Conservation (phyloP, 495 filamentous ascomycete species). For the Daldinia caldariorum region DNA sequence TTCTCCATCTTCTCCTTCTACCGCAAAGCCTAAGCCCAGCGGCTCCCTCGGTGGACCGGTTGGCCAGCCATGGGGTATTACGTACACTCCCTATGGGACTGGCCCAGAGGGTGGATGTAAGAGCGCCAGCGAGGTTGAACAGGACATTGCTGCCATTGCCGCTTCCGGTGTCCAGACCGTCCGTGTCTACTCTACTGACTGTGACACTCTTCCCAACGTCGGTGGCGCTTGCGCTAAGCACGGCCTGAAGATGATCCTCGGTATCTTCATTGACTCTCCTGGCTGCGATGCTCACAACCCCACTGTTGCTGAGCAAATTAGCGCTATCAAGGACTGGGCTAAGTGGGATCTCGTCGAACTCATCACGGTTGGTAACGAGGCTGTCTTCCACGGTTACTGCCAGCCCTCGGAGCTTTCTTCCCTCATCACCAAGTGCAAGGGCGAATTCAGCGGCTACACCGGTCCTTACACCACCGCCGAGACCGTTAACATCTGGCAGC, state of each 20-base stretch:
- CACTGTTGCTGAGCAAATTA: slow-evolving; percentile 71
- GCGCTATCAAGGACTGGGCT: slow-evolving; percentile 75
- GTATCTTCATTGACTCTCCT: slow-evolving; percentile 78
- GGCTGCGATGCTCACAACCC: slow-evolving; percentile 64
- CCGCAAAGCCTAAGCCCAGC: slow-evolving; percentile 41
- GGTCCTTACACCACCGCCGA: slow-evolving; percentile 87
- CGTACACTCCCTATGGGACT: slow-evolving; percentile 85
- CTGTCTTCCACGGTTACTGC: slow-evolving; percentile 75
- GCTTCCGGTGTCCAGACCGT: slow-evolving; percentile 78
- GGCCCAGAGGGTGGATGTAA: slow-evolving; percentile 70
- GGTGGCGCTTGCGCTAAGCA: slow-evolving; percentile 68
- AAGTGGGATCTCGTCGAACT: slow-evolving; percentile 80
- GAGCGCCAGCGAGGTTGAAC: slow-evolving; percentile 63
- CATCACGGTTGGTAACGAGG: slow-evolving; percentile 90
- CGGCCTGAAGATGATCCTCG: slow-evolving; percentile 81
- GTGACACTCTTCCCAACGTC: slow-evolving; percentile 78
- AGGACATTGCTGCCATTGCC: slow-evolving; percentile 75
- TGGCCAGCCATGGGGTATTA: slow-evolving; percentile 81
- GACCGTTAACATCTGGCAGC: slow-evolving; percentile 72
- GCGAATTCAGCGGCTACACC: slow-evolving; percentile 73
- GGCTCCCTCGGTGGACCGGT: slow-evolving; percentile 52
- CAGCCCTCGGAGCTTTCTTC: slow-evolving; percentile 67
- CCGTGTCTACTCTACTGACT: slow-evolving; percentile 94
- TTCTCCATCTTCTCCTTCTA: slow-evolving; percentile 24
- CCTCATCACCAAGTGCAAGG: slow-evolving; percentile 70